A percentile compares a stretch with the other conserved stretches of the same genome.
Conservation (phyloP, 2,329 filamentous ascomycete genomes). For the Fusarium sp. region DNA sequence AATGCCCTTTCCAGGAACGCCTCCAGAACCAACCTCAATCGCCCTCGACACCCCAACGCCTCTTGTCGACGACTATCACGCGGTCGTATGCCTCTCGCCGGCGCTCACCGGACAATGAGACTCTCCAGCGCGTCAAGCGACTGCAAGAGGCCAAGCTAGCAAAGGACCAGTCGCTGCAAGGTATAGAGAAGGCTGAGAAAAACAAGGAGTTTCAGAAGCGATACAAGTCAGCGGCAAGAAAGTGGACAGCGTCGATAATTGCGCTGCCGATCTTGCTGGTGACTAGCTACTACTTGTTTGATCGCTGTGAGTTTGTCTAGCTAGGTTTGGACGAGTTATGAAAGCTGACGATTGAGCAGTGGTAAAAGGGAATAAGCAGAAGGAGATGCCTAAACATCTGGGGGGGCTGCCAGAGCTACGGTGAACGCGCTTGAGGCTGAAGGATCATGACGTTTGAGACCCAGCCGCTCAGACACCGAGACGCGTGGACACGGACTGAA, state of each 20-base stretch:
- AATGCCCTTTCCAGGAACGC: slow-evolving; percentile 4
- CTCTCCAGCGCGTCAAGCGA: not conserved
- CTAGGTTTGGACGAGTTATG: too few relatives aligned
- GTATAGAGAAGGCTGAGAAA: slow-evolving; percentile 27
- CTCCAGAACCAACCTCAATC: not conserved
- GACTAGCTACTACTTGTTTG: slow-evolving; percentile 66
- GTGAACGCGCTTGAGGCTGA: not conserved
- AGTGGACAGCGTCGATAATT: slow-evolving; percentile 61
- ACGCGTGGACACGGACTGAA: not conserved
- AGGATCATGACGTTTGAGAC: not conserved
- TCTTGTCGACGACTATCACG: slow-evolving; percentile 16
- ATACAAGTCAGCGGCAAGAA: slow-evolving; percentile 58
- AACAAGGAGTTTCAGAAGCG: slow-evolving; percentile 54
- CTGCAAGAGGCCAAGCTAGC: slow-evolving; percentile 27
- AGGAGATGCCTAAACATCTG: slow-evolving; percentile 27
- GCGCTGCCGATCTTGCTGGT: slow-evolving; percentile 66
- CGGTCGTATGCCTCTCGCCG: not conserved
- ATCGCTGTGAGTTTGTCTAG: slow-evolving; percentile 55
- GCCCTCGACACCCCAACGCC: slow-evolving; percentile 1
- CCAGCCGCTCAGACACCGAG: not conserved
- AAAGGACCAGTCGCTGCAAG: slow-evolving; percentile 32
- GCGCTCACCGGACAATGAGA: not conserved
- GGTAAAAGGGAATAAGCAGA: slow-evolving; percentile 46
- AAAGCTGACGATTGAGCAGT: slow-evolving; percentile 37
- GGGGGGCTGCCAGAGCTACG: not conserved